Percentiles rank a stretch among this genome's conserved stretches.
Evolutionary conservation across 169 alveolate species (phyloP).

Genomic region (Plasmodium fragile): DNA sequence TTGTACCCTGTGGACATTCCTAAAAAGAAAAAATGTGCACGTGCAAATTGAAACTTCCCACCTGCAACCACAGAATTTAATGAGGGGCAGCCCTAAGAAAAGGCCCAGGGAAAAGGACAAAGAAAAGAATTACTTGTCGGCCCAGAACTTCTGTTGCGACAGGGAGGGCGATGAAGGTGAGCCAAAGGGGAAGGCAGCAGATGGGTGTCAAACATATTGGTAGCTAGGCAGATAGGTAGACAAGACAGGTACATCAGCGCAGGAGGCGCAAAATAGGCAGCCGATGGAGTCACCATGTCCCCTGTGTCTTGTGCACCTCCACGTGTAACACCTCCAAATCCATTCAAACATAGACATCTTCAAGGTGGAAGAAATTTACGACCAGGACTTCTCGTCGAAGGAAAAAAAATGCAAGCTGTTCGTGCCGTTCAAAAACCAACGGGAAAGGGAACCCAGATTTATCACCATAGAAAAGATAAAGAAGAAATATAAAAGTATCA

Average conservation of each 20-base stretch:
- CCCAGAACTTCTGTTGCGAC: conserved; percentile 38
- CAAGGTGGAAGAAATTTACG: conserved; percentile 44
- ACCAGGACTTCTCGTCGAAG: conserved; percentile 66
- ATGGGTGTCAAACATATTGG: neutral
- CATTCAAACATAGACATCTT: conserved; percentile 29
- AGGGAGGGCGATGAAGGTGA: conserved; percentile 40
- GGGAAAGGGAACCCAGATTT: conserved; percentile 70
- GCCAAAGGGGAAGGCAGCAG: neutral
- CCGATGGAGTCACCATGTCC: neutral
- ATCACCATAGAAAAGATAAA: conserved; percentile 73
- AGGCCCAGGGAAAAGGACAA: conserved; percentile 16
- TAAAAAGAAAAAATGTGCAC: neutral
- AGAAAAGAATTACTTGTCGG: conserved; percentile 59
- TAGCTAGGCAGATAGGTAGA: neutral
- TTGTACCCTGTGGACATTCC: neutral
- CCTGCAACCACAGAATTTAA: conserved; percentile 42
- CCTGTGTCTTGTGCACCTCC: neutral
- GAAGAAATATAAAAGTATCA: conserved; percentile 61
- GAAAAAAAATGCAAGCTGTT: conserved; percentile 73
- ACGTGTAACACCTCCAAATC: neutral
- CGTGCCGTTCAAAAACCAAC: conserved; percentile 55
- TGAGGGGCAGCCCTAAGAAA: conserved; percentile 24
- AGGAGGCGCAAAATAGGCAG: neutral
- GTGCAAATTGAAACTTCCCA: conserved; percentile 13
- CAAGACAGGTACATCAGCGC: neutral